Base-by-base conservation (phyloP, 148 eudicot genomes). In the Fagopyrum tataricum region DNA sequence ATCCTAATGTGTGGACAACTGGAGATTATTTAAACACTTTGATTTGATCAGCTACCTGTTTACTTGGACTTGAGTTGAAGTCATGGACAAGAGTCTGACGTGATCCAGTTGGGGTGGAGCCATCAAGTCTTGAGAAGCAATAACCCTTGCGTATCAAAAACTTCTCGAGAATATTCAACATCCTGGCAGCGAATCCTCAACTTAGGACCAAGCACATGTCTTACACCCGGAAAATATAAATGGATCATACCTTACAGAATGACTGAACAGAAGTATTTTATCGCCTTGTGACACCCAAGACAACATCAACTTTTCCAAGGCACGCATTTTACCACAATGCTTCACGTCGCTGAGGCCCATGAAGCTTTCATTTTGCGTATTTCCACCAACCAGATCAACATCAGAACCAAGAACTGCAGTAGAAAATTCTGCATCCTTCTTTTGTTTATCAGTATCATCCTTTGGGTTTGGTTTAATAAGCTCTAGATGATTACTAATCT, bases 31-130 rank as follows among this genome's bases (percentile, higher is more conserved):
- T 1, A 26, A 72, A 49, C 41, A 13, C 41, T 13, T 46, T 13
- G 40, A 71, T 23, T 18, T 44, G 44, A 64, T 37, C 4, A 61
- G 17, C 5, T 62, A 89, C 98, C 96, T 91, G 97, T 86, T 90
- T 88, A 89, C 98, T 95, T 49, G 98, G 97, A 83, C 98, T 91
- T 80, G 98, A 87, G 79, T 95, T 95, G 78, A 95, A 95, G 81
- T 91, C 93, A 68, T 95, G 91, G 71, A 95, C 98, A 21, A 91
- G 96, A 84, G 86, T 81, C 74, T 95, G 98, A 37, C 98, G 98
- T 80, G 78, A 46, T 53, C 88, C 83, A 11, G 96, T 90, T 15
- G 98, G 98, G 71, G 93, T 95, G 53, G 97, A 89, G 8, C 98
- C 98, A 80, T 95, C 97, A 72, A 95, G 96, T 75, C 98, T 88